Evolutionary conservation across 2,329 filamentous ascomycete genomes (phyloP), one percentile per base, ranked within the genome.

Genomic region (Alternaria infectoria): DNA sequence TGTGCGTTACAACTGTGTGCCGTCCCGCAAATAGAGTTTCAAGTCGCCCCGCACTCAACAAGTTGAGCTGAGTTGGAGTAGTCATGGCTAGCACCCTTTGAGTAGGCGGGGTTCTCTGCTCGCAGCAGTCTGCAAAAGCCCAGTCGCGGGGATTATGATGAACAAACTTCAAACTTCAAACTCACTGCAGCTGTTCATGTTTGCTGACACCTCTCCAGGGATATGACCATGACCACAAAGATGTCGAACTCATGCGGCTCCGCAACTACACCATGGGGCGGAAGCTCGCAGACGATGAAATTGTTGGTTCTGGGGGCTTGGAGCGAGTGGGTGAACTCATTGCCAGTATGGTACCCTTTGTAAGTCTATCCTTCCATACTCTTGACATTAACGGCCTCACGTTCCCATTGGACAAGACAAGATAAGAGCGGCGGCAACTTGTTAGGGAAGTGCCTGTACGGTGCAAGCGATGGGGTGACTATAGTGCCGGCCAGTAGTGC

Each of bases 221-320:
- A 50, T 97, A 91, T 75, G 83, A 88, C 47, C 85, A 86, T 19
- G 89, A 92, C 61, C 92, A 97, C 76, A 83, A 87, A 45, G 91
- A 97, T 70, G 93, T 97, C 73, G 88, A 90, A 59, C 85, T 97
- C 56, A 84, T 97, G 59, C 91, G 93, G 71, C 84, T 97, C 74
- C 87, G 89, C 64, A 96, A 90, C 78, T 97, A 91, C 77, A 94
- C 91, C 0, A 81, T 96, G 21, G 86, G 88, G 40, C 89, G 85
- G 62, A 88, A 88, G 74, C 80, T 97, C 36, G 77, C 85, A 12
- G 93, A 89, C 71, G 80, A 84, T 10, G 83, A 92, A 51, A 84
- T 97, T 19, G 83, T 89, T 36, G 84, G 85, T 49, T 81, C 86
- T 50, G 83, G 88, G 72, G 88, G 87, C 15, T 86, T 93, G 79